Base-by-base conservation (phyloP, 106 monocot genomes). In the Phalaenopsis equestris region DNA sequence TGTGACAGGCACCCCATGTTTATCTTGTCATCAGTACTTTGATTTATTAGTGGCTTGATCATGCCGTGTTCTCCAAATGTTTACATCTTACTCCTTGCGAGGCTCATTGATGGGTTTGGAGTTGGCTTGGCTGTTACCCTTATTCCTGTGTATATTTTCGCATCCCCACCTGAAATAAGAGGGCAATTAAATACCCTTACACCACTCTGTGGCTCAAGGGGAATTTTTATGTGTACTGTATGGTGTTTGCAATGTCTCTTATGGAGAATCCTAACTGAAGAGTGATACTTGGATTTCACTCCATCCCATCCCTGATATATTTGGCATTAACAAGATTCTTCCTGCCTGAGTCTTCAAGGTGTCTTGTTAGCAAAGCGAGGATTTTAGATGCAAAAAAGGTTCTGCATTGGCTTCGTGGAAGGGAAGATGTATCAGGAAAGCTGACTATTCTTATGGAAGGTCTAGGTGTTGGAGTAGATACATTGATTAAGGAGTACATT, bases 61-160 rank as follows among this genome's bases (percentile, higher is more conserved):
- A 92, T 92, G 89, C 57, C 89, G 18, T 92, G 91, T 89, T 68
- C 91, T 74, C 91, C 89, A 12, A 92, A 86, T 82, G 89, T 92
- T 7, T 87, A 89, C 70, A 76, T n/a, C 39, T 77, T 92, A 64
- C 87, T 92, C 30, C 43, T 87, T 15, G 91, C 91, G 8, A 87
- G 91, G 82, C 83, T 92, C 76, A 84, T 92, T 52, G 89, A 92
- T 84, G 89, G 91, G 17, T 85, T 92, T 76, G 91, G 89, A 43
- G 85, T 92, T 64, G 91, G 30, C 30, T 30, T 30, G 30, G 30
- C 30, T 30, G 30, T 30, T 30, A 30, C 30, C 30, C 30, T 30
- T 74, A 81, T 87, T 55, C 91, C 91, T 14, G 77, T 92, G 46
- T 92, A 92, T 72, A 92, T 92, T 55, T 92, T 89, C 75, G 91